These are phyloP conservation scores for Teratosphaeriaceae sp. DNA, from an alignment of 2,329 filamentous ascomycete species.

Conservation along the genomic window DNA sequence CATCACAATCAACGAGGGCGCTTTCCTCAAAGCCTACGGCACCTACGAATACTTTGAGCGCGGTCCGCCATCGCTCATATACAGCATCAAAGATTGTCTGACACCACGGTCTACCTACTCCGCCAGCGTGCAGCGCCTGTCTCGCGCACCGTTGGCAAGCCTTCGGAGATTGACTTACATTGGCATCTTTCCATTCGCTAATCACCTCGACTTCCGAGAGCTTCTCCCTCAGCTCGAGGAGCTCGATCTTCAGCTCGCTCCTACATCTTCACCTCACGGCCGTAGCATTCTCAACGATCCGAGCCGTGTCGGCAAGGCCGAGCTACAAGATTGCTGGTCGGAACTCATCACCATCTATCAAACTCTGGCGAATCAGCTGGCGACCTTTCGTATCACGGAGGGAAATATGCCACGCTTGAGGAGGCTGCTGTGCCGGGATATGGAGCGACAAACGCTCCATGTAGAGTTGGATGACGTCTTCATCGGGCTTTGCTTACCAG, in stretches of 20 bases:
- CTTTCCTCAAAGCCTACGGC: conserved; percentile 62
- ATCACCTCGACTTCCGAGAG: conserved; percentile 19
- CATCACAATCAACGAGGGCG: conserved; percentile 67
- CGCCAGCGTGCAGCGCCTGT: conserved; percentile 5
- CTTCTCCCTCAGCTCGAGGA: conserved; percentile 19
- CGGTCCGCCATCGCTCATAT: conserved; percentile 37
- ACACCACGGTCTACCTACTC: conserved; percentile 7
- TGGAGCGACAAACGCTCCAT: conserved; percentile 3
- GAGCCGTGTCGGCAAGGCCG: conserved; percentile 34
- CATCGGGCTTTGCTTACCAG: conserved; percentile 21
- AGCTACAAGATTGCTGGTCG: conserved; percentile 15
- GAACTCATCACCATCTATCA: conserved; percentile 3
- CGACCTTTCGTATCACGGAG: conserved; percentile 5
- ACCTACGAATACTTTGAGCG: conserved; percentile 66
- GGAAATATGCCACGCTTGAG: neutral
- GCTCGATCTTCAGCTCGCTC: conserved; percentile 37
- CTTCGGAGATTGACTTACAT: conserved; percentile 23
- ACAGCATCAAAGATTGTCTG: conserved; percentile 23
- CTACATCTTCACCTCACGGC: conserved; percentile 24
- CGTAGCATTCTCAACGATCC: conserved; percentile 34
- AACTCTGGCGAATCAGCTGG: neutral
- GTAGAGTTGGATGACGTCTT: conserved; percentile 9
- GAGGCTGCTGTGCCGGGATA: conserved; percentile 2
- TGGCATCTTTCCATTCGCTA: conserved; percentile 28
- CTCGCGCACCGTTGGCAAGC: conserved; percentile 1